These are phyloP conservation scores for Blastocystis sp. DNA, from an alignment of 352 stramenopile species.

Conservation along the genomic window DNA sequence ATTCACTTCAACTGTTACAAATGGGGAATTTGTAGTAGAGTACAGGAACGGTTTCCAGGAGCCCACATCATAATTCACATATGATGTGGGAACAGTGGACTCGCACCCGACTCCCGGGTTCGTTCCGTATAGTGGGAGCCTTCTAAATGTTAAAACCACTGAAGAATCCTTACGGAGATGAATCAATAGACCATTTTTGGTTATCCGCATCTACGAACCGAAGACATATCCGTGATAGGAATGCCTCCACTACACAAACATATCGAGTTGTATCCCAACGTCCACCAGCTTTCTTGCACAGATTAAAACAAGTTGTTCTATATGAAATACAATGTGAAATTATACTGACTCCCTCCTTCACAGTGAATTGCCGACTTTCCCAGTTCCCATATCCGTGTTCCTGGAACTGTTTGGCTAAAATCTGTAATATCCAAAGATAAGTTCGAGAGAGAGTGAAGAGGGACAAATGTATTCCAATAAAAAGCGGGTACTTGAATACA, in stretches of 20 bases:
- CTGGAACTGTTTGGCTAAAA: not conserved
- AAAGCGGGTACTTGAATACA: constrained; percentile 3
- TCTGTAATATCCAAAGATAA: not conserved
- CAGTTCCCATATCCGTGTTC: not conserved
- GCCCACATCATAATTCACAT: not conserved
- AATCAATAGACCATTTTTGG: not conserved
- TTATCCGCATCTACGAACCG: not conserved
- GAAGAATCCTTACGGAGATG: not conserved
- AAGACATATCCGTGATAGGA: not conserved
- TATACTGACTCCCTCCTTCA: constrained; percentile 25
- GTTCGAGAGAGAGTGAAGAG: not conserved
- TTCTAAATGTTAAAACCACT: not conserved
- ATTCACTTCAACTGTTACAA: not conserved
- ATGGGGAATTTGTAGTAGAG: not conserved
- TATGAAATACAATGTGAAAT: not conserved
- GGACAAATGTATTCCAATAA: not conserved
- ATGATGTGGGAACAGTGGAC: not conserved
- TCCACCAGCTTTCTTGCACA: not conserved
- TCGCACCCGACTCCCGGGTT: not conserved
- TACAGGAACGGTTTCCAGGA: constrained; percentile 11
- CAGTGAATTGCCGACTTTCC: not conserved
- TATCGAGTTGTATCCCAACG: not conserved
- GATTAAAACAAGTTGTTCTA: constrained; percentile 27
- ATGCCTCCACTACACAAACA: constrained; percentile 2
- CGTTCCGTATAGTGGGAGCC: not conserved